These are phyloP conservation scores for Medicago ruthenica DNA, from an alignment of 306 rosid genomes.

Conservation along the genomic window DNA sequence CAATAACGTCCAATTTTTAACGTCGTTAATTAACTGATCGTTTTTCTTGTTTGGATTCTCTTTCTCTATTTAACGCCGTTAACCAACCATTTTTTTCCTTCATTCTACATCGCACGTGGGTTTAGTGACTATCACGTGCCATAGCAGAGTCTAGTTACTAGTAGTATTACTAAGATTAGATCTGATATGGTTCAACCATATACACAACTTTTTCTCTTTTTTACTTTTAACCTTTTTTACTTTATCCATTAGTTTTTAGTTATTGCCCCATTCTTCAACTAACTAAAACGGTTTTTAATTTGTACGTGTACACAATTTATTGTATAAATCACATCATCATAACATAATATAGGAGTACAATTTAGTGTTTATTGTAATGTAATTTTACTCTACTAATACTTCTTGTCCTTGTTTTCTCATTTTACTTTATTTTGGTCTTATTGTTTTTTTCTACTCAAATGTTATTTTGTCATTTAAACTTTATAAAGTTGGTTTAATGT, in stretches of 20 bases:
- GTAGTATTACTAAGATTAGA: constrained; percentile 38
- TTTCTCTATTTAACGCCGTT: constrained; percentile 44
- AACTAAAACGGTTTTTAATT: constrained; percentile 49
- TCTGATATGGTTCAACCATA: constrained; percentile 16
- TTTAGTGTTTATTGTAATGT: constrained; percentile 2
- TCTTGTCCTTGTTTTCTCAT: constrained; percentile 26
- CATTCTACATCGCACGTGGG: constrained; percentile 50
- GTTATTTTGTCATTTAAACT: not conserved
- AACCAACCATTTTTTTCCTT: constrained; percentile 27
- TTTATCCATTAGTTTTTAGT: constrained; percentile 36
- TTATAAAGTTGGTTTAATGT: not conserved
- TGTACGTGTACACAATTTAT: constrained; percentile 6
- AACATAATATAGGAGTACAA: not conserved
- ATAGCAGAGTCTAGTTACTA: constrained; percentile 23
- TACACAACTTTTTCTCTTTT: constrained; percentile 14
- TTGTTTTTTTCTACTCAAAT: too few species aligned
- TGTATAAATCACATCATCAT: not conserved
- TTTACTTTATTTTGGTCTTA: constrained; percentile 1
- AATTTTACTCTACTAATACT: not conserved
- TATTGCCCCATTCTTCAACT: constrained; percentile 44
- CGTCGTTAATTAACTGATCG: constrained; percentile 61
- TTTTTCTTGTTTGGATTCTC: constrained; percentile 47
- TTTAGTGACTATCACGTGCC: constrained; percentile 54
- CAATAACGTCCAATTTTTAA: constrained; percentile 40
- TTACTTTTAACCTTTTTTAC: constrained; percentile 4